Base-by-base conservation (phyloP, 805 yeast species). In the Jamesozyma hellenica region DNA sequence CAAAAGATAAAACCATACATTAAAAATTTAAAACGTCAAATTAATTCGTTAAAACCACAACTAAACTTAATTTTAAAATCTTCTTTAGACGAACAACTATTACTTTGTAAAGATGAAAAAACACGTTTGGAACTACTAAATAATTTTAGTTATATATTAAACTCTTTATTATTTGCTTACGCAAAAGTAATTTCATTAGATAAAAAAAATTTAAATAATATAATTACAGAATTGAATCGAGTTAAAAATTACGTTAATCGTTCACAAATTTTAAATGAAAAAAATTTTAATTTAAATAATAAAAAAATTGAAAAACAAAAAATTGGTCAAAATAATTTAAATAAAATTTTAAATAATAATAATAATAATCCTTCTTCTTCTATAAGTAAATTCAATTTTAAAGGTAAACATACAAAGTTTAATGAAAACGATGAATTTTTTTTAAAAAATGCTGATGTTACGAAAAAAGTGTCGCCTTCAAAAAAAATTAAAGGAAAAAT, bases 241-340 rank as follows among this genome's bases (percentile, higher is more conserved):
- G 79, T 83, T 31, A 82, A 80, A 55, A 52, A 67, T n/a, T 81
- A 79, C 47, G 79, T 82, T 77, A 69, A 69, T 29, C 68, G 77
- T 51, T 68, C 74, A 28, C 74, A 48, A 33, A 44, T 42, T 27
- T 35, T 40, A 35, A 60, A 42, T 15, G 13, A 12, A 15, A 35
- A 35, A 27, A 30, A 32, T 15, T 11, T 13, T 5, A 33, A 35
- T 23, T 11, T 15, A 38, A 49, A 41, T 40, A 58, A 32, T 42
- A 57, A 42, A 10, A 43, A 37, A 23, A 35, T 41, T n/a, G 50
- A 60, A 15, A 64, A 45, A 35, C 48, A 53, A 29, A 43, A 43
- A n/a, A 47, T 61, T n/a, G 74, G 78, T 0, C 67, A 68, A 45
- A 19, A 37, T 11, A 18, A 19, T 3, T 13, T 11, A 11, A 26